Base-by-base conservation (phyloP, 2,329 filamentous ascomycete genomes). In the Aspergillus costaricaensis region DNA sequence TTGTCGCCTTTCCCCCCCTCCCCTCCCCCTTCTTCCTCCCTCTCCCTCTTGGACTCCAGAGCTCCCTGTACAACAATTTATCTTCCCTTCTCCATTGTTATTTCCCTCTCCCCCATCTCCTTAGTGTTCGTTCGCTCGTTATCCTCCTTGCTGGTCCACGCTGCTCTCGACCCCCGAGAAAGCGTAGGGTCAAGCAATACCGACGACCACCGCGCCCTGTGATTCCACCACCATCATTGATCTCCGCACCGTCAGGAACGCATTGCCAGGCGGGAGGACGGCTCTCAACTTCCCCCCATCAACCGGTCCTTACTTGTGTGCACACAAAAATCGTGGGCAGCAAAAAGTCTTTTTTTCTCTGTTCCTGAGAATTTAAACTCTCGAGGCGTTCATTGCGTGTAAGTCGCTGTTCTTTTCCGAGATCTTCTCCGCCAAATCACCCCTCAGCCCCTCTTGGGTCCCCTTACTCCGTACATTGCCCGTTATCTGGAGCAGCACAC, bases 321-420 rank as follows among this genome's bases (percentile, higher is more conserved):
- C 49, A 53, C 36, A 27, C 60, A 57, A 57, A 39, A 58, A 41
- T 47, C 47, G 55, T 61, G 58, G 55, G 50, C 49, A 19, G 41
- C 50, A 50, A 60, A 61, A 25, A 36, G 32, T 36, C 32, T 57
- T 43, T 53, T 51, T 60, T 49, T 60, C 64, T 52, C 41, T 30
- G 58, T 52, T 44, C 57, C 57, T 57, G 59, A 62, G 12, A 63
- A 62, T 58, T 64, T 60, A 62, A 61, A 59, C 68, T 70, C 69
- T 70, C 70, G 71, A 73, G 72, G 70, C 72, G 71, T 75, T 75
- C 72, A 72, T 75, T 72, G 72, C 74, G 72, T 72, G 73, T 73
- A 68, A 73, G 73, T 74, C 57, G 61, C 61, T 58, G 55, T 63
- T 60, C 65, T 65, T 64, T 71, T 67, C 65, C 62, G 62, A 68